Base-by-base conservation (phyloP, 75 land plant species). In the Pinus taeda region DNA sequence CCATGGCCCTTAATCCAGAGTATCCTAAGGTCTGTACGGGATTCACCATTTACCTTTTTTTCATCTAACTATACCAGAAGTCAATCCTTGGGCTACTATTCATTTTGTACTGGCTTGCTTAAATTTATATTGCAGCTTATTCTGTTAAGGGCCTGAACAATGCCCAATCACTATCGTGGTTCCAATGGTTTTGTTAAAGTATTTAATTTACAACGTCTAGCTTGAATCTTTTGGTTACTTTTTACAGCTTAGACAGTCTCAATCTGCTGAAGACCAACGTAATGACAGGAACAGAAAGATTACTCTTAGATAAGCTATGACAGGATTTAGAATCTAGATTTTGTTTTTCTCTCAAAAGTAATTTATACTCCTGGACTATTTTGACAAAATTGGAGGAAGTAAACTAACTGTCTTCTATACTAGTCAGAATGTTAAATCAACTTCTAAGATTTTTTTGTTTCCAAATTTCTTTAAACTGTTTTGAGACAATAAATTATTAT, bases 1-100 rank as follows among this genome's bases (percentile, higher is more conserved):
- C 99, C 55, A 92, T 97, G 49, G 99, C 91, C 67, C 91, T 97
- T 59, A 93, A 97, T 83, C 78, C 92, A 75, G 85, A 84, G 57
- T 97, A 97, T 82, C 69, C 81, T 0, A 97, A 97, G 93, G 97
- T 94, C 56, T 58, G 55, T 71, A 45, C 42, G 3, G 49, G 53
- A 39, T 42, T 69, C 36, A 18, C 22, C 71, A 11, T 67, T 67
- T 49, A 1, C 55, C 0, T 64, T 69, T 69, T 42, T 0, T 6
- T 67, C 39, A 36, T 39, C 39, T 17, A 39, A 18, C 7, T 18
- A 7, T 18, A 20, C 17, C 37, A 13, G 71, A 67, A 37, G 20
- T 1, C 6, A 1, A 69, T 2, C 4, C 2, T 42, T 39, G 42
- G 39, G 72, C 55, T 69, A 42, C 18, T 69, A 20, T 69, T 69